phyloP scores from a whole-genome alignment of 2,329 filamentous ascomycete species.

The Epichloe gansuensis region DNA sequence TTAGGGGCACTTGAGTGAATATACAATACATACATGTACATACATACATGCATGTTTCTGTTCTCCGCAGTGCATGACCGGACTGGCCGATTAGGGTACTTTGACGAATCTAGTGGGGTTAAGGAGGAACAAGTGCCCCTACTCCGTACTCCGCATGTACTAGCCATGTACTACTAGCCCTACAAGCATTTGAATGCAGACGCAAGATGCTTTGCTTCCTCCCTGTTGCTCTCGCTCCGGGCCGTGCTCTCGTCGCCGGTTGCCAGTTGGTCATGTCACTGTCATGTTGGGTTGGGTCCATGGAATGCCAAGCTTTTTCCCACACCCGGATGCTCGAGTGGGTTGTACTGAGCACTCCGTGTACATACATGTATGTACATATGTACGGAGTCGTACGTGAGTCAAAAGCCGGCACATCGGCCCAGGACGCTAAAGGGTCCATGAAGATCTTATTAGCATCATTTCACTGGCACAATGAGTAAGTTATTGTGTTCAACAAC shows the following conservation, averaged over 20 bases:
- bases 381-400: neutral
- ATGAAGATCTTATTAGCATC: no score
- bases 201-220: no score
- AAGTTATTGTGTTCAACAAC: neutral
- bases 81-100: no score
- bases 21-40: no score
- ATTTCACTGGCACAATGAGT: neutral
- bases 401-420: neutral
- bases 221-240: neutral
- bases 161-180: no score
- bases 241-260: neutral
- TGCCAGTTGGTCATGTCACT: neutral
- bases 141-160: no score
- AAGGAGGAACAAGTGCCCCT: no score
- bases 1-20: no score
- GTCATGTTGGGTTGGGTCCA: no score
- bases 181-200: no score
- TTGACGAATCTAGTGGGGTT: no score
- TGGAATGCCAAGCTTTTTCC: neutral
- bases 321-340: neutral
- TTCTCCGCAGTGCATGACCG: neutral
- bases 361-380: no score
- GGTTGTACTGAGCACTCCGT: neutral
- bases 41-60: neutral
- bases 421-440: neutral